phyloP scores from a whole-genome alignment of 2,329 filamentous ascomycete genomes.

The Scedosporium boydii region DNA sequence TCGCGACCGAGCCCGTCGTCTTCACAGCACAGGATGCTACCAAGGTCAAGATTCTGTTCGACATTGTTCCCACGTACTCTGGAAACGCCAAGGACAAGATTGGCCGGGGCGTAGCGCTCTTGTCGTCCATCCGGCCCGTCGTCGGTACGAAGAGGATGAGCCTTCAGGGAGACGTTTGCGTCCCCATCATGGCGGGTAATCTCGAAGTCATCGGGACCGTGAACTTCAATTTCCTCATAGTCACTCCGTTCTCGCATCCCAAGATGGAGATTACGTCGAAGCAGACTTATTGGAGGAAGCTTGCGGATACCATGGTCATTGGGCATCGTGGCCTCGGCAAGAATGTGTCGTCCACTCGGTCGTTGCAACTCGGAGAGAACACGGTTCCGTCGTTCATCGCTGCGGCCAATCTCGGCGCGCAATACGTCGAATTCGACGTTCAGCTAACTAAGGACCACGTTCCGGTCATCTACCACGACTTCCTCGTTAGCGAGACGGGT shows the following conservation, averaged over 20 bases:
- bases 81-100: slow-evolving; percentile 76
- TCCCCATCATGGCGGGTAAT: slow-evolving; percentile 78
- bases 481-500: slow-evolving; percentile 93
- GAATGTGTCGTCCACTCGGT: slow-evolving; percentile 74
- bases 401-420: slow-evolving; percentile 81
- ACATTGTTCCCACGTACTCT: slow-evolving; percentile 91
- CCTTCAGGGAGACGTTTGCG: slow-evolving; percentile 81
- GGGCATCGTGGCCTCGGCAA: slow-evolving; percentile 74
- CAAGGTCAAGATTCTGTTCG: slow-evolving; percentile 84
- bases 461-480: slow-evolving; percentile 97
- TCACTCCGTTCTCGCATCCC: slow-evolving; percentile 88
- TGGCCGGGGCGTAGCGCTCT: slow-evolving; percentile 76
- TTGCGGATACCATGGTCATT: slow-evolving; percentile 77
- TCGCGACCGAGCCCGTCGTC: slow-evolving; percentile 84
- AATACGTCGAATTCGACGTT: slow-evolving; percentile 73
- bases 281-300: slow-evolving; percentile 93
- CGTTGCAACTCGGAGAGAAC: slow-evolving; percentile 91
- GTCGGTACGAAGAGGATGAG: slow-evolving; percentile 83
- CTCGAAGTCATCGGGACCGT: slow-evolving; percentile 89
- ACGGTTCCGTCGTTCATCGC: slow-evolving; percentile 94
- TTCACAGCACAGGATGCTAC: slow-evolving; percentile 71
- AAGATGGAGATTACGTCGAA: slow-evolving; percentile 87
- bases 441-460: slow-evolving; percentile 98
- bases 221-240: slow-evolving; percentile 93
- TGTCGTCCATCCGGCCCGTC: slow-evolving; percentile 76